Conservation (phyloP, 495 filamentous ascomycete genomes). For the Lasiosphaeria hispida region DNA sequence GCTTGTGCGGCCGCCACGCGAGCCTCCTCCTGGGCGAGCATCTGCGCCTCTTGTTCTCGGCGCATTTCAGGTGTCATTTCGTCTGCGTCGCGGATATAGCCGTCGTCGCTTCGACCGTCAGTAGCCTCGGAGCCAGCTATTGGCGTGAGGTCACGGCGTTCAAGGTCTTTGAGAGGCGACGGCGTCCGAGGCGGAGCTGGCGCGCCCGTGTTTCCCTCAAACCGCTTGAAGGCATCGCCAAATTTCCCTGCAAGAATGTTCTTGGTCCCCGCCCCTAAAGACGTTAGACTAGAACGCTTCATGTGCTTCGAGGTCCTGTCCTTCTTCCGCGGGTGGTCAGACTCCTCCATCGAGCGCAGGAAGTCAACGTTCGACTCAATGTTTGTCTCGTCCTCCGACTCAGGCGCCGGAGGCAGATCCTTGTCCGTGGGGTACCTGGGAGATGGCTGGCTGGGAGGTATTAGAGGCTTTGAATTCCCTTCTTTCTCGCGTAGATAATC, state of each 20-base stretch:
- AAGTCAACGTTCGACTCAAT: conserved; percentile 90
- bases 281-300: conserved; percentile 81
- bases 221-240: conserved; percentile 91
- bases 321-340: conserved; percentile 68
- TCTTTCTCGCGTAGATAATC: conserved; percentile 70
- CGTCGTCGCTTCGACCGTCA: conserved; percentile 67
- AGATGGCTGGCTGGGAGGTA: conserved; percentile 36
- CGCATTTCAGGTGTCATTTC: conserved; percentile 86
- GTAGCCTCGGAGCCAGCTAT: conserved; percentile 76
- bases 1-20: conserved; percentile 91
- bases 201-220: conserved; percentile 63
- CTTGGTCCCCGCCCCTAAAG: conserved; percentile 71
- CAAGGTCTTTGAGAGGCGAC: conserved; percentile 53
- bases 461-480: conserved; percentile 34
- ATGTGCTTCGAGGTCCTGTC: conserved; percentile 66
- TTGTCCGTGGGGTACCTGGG: conserved; percentile 38
- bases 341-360: conserved; percentile 72
- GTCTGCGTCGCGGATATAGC: conserved; percentile 56
- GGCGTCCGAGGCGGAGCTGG: conserved; percentile 48
- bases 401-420: conserved; percentile 35
- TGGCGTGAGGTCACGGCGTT: conserved; percentile 60
- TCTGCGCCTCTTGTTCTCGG: conserved; percentile 80
- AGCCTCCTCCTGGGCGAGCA: conserved; percentile 84
- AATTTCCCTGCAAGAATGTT: conserved; percentile 87
- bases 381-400: conserved; percentile 58